phyloP scores from a whole-genome alignment of 495 filamentous ascomycete species.

The Talaromyces stipitatus region DNA sequence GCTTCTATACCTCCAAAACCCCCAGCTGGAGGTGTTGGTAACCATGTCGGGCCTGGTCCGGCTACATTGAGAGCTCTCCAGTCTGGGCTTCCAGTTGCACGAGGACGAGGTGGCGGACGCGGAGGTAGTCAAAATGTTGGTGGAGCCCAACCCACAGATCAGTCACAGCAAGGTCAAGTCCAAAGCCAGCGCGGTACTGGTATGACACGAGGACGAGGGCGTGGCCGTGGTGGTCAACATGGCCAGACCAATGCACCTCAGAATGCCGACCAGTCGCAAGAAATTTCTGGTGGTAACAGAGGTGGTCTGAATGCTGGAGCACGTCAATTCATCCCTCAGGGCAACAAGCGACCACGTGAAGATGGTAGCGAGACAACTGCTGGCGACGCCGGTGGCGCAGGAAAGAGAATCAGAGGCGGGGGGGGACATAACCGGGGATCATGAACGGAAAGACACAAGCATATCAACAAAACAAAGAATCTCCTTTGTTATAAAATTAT shows the following conservation, averaged over 20 bases:
- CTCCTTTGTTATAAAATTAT: conserved; percentile 7
- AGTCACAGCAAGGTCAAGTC: conserved; percentile 15
- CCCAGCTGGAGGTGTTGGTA: conserved; percentile 7
- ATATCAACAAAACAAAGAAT: neutral
- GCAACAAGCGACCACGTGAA: conserved; percentile 59
- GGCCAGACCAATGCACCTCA: conserved; percentile 21
- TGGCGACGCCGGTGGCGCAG: conserved; percentile 30
- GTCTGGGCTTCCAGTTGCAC: conserved; percentile 43
- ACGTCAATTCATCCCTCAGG: conserved; percentile 53
- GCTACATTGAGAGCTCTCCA: conserved; percentile 34
- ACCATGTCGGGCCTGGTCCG: conserved; percentile 22
- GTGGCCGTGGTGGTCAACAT: conserved; percentile 40
- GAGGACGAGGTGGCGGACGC: conserved; percentile 25
- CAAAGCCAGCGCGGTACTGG: conserved; percentile 30
- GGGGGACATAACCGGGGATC: conserved; percentile 32
- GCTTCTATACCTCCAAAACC: conserved; percentile 10
- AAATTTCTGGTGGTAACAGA: conserved; percentile 24
- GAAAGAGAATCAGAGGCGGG: conserved; percentile 48
- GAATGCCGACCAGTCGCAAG: conserved; percentile 17
- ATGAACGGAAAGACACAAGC: conserved; percentile 9
- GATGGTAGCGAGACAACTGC: conserved; percentile 44
- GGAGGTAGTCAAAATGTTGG: no score
- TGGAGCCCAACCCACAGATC: conserved; percentile 11
- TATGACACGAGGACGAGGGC: conserved; percentile 38
- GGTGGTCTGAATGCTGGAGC: conserved; percentile 44